These are phyloP conservation scores for Catenaria anguillulae DNA, from an alignment of 371 early-diverging fungal species.

Conservation along the genomic window DNA sequence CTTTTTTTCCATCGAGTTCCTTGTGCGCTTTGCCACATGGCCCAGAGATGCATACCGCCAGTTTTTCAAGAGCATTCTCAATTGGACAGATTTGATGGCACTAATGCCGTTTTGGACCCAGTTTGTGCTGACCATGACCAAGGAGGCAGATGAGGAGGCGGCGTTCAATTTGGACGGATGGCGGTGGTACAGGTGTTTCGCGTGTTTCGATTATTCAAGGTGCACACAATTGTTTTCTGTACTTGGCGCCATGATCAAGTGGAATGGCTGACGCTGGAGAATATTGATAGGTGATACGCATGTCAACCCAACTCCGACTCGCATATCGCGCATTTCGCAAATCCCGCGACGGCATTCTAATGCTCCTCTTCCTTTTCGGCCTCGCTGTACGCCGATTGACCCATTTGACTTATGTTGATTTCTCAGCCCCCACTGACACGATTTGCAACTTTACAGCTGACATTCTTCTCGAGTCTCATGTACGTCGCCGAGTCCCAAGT, in stretches of 20 bases:
- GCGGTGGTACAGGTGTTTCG: background rate
- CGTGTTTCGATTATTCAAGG: background rate
- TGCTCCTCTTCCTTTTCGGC: constrained; percentile 5
- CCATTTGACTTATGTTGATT: too few relatives aligned
- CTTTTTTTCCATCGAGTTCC: too few relatives aligned
- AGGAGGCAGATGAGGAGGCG: too few relatives aligned
- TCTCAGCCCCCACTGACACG: too few relatives aligned
- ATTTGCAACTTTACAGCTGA: background rate
- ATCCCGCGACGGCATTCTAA: constrained; percentile 3
- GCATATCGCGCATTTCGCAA: background rate
- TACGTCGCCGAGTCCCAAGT: constrained; percentile 1
- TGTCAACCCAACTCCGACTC: background rate
- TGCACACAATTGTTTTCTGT: too few relatives aligned
- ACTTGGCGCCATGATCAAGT: too few relatives aligned
- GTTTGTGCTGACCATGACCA: background rate
- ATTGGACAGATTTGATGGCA: constrained; percentile 1
- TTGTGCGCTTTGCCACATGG: too few relatives aligned
- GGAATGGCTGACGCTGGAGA: too few relatives aligned
- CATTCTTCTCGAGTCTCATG: constrained; percentile 4
- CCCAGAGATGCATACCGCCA: too few relatives aligned
- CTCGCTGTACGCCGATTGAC: background rate
- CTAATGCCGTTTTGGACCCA: background rate
- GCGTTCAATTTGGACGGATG: background rate
- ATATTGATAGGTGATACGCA: background rate
- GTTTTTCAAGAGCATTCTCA: too few relatives aligned